Percentiles rank a stretch among this genome's conserved stretches.
Conservation (phyloP, 1,284 basidiomycete genomes). For the Leccinum ponderosum region DNA sequence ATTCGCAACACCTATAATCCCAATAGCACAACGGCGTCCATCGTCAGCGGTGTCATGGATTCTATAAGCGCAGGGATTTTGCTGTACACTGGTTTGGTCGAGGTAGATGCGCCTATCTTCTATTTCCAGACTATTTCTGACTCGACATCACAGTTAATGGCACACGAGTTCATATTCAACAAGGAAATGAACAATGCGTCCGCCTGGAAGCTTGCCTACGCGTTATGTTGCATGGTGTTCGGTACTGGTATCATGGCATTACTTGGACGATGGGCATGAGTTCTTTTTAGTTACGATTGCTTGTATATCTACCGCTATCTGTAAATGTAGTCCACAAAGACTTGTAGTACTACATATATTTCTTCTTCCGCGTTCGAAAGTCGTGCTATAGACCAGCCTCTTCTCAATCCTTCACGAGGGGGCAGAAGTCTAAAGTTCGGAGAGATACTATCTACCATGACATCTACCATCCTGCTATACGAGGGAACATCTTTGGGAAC, state of each 20-base stretch:
- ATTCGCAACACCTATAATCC: slow-evolving; percentile 85
- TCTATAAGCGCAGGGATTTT: slow-evolving; percentile 87
- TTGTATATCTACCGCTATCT: not conserved
- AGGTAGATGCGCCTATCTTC: slow-evolving; percentile 45
- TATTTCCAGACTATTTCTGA: not conserved
- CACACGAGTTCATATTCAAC: slow-evolving; percentile 92
- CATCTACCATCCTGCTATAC: too few relatives aligned
- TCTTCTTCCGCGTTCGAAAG: not conserved
- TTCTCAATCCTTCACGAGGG: too few relatives aligned
- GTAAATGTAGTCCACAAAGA: not conserved
- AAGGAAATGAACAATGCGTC: slow-evolving; percentile 76
- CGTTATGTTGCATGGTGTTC: slow-evolving; percentile 70
- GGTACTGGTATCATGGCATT: slow-evolving; percentile 86
- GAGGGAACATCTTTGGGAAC: too few relatives aligned
- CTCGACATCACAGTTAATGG: slow-evolving; percentile 60
- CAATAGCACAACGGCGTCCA: slow-evolving; percentile 67
- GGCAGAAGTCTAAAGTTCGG: too few relatives aligned
- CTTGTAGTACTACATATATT: not conserved
- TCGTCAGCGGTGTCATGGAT: slow-evolving; percentile 85
- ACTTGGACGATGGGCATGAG: slow-evolving; percentile 81
- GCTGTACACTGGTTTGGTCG: slow-evolving; percentile 89
- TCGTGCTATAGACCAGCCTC: too few relatives aligned
- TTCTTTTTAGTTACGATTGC: not conserved
- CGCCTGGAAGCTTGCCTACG: slow-evolving; percentile 64
- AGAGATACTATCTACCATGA: too few relatives aligned